Base-by-base conservation (phyloP, 2,329 filamentous ascomycete genomes). In the Fusarium stilboides region DNA sequence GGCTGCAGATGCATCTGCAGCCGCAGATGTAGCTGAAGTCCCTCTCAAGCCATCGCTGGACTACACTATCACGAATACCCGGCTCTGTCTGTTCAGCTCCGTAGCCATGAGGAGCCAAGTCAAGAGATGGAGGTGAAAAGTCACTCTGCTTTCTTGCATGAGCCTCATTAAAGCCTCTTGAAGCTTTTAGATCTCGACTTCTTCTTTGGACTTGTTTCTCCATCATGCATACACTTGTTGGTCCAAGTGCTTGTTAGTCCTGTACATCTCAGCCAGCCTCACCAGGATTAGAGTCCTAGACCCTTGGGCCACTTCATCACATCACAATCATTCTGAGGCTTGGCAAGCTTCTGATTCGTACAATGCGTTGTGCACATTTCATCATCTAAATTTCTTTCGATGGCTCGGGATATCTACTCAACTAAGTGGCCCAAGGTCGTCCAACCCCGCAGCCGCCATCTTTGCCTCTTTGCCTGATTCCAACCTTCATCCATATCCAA, bases 351-450 rank as follows among this genome's bases (percentile, higher is more conserved):
- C 10, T 52, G 31, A 55, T 59, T 68, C 52, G 44, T 52, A 65
- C 14, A n/a, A 43, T 67, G 17, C 34, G 19, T 24, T 26, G 14
- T 63, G 43, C 50, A 63, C 51, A 31, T 57, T 63, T 50, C 39
- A 52, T 70, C 61, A 55, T 71, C 67, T 68, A 69, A 28, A 64
- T 57, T 57, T 70, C 53, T 52, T 39, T 61, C 62, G 46, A 64
- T 63, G 60, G 66, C 67, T 74, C 71, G 55, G 52, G 52, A 72
- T 72, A 74, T 74, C 68, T 73, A 68, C 55, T 65, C 53, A 63
- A 68, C 56, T 65, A 70, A 67, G 55, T 58, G 45, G 36, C 46
- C 58, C 55, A 57, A 57, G 57, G 53, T 59, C 19, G 28, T 54
- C 39, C 34, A 20, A 62, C 60, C 69, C 57, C 51, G 53, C 60